Evolutionary conservation across 805 yeast species (phyloP), one percentile per base, ranked within the genome.

Genomic region (Candida insectalens): DNA sequence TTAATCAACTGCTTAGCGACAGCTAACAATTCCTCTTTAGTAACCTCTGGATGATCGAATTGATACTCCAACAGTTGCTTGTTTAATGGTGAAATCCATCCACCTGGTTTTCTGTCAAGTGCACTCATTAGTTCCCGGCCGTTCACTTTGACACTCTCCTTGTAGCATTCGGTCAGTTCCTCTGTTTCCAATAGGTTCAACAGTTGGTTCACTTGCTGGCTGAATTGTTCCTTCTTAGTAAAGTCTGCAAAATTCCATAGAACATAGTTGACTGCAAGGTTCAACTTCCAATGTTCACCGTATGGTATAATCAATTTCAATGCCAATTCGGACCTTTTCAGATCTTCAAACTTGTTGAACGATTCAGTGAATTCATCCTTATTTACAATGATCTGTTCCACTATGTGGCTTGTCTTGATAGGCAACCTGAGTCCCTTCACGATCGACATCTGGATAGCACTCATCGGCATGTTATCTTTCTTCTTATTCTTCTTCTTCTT

Each of bases 371-470:
- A 63, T 3, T 44, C 38, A 0, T 39, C 44, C 7, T 47, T 46
- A 1, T 55, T 50, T 6, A 58, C 56, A 2, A 74, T 59, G 19
- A 77, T 55, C 25, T 57, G 55, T 1, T 74, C 50, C 1, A 75
- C 69, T 13, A 61, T 55, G 3, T 69, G 77, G 13, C 73, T 71
- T 29, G 74, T 78, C 31, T 56, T 59, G 35, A 68, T 67, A 6
- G 85, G 74, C 36, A 73, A 65, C 48, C 81, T 78, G 22, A 88
- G 52, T 0, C 94, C 89, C 38, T 82, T 85, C 43, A 72, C 68
- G 21, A 83, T 53, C 6, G 25, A 16, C 21, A 25, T 18, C 22
- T 31, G 29, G 6, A 22, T 18, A 6, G 34, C 34, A 16, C 16
- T 17, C 6, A 14, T 17, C 37, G 46, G 40, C 46, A 64, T 68